These are phyloP conservation scores for Diaporthe ilicicola DNA, from an alignment of 2,329 filamentous ascomycete species.

Conservation along the genomic window DNA sequence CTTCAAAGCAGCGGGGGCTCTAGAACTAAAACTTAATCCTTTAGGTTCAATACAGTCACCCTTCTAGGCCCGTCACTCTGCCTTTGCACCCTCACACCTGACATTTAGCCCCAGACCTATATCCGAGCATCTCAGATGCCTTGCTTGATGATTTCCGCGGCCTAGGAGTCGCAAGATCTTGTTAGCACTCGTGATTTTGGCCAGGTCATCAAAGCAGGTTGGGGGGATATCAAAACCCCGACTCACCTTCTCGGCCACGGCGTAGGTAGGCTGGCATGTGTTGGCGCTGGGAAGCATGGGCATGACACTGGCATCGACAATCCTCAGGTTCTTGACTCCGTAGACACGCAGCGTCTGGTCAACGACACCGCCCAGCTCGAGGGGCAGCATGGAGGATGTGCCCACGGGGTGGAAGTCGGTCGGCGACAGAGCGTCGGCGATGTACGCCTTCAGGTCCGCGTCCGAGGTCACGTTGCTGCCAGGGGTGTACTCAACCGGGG, in stretches of 20 bases:
- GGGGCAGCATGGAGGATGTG: conserved; percentile 51
- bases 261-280: conserved; percentile 36
- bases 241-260: conserved; percentile 45
- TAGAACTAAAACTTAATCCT: too few relatives aligned
- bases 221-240: not conserved
- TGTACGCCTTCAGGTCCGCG: conserved; percentile 42
- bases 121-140: not conserved
- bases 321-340: conserved; percentile 46
- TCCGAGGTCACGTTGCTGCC: conserved; percentile 43
- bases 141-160: conserved; percentile 39
- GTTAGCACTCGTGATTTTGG: not conserved
- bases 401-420: conserved; percentile 48
- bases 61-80: too few relatives aligned
- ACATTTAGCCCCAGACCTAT: too few relatives aligned
- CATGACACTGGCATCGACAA: conserved; percentile 52
- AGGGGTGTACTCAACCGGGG: conserved; percentile 45
- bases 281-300: conserved; percentile 48
- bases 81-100: too few relatives aligned
- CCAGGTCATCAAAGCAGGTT: not conserved
- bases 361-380: conserved; percentile 51
- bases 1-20: too few relatives aligned
- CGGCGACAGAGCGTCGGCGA: conserved; percentile 35
- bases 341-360: conserved; percentile 48
- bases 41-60: too few relatives aligned
- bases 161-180: conserved; percentile 37